Evolutionary conservation across 2,329 filamentous ascomycete genomes (phyloP).

Genomic region (Furcasterigmium furcatum): DNA sequence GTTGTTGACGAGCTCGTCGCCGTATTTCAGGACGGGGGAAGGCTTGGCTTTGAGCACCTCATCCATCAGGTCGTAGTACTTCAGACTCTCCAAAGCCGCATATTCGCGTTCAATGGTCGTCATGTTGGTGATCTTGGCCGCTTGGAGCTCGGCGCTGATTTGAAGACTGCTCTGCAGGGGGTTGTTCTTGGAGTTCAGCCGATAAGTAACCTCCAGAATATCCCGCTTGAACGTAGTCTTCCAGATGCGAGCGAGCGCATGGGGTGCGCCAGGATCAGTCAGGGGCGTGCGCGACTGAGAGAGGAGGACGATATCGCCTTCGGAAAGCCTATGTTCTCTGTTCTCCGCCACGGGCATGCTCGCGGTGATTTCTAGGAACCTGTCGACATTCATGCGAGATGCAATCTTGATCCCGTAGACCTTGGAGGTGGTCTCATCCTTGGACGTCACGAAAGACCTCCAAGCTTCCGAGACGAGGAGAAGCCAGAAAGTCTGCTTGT

Average conservation of each 20-base stretch:
- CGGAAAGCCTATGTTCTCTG: slow-evolving; percentile 68
- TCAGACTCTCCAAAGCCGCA: slow-evolving; percentile 82
- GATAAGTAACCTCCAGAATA: slow-evolving; percentile 80
- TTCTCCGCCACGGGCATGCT: slow-evolving; percentile 69
- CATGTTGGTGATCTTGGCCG: slow-evolving; percentile 85
- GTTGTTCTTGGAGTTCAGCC: slow-evolving; percentile 66
- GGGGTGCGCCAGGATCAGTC: slow-evolving; percentile 60
- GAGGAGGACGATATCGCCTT: slow-evolving; percentile 86
- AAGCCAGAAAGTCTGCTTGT: slow-evolving; percentile 87
- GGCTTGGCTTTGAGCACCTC: slow-evolving; percentile 89
- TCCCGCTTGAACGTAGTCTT: slow-evolving; percentile 78
- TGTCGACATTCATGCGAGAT: slow-evolving; percentile 86
- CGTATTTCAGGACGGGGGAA: slow-evolving; percentile 81
- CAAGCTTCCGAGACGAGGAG: slow-evolving; percentile 90
- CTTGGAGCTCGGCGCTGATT: slow-evolving; percentile 68
- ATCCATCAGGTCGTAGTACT: slow-evolving; percentile 94
- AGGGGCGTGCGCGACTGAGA: slow-evolving; percentile 72
- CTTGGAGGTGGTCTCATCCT: slow-evolving; percentile 79
- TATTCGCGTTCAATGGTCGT: slow-evolving; percentile 95
- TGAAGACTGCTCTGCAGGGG: slow-evolving; percentile 61
- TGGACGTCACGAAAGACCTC: slow-evolving; percentile 87
- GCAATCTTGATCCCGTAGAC: slow-evolving; percentile 85
- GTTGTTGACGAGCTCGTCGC: slow-evolving; percentile 65
- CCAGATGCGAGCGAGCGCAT: slow-evolving; percentile 84
- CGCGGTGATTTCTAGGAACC: slow-evolving; percentile 88